Base-by-base conservation (phyloP, 148 eudicot species). In the Fallopia convolvulus region DNA sequence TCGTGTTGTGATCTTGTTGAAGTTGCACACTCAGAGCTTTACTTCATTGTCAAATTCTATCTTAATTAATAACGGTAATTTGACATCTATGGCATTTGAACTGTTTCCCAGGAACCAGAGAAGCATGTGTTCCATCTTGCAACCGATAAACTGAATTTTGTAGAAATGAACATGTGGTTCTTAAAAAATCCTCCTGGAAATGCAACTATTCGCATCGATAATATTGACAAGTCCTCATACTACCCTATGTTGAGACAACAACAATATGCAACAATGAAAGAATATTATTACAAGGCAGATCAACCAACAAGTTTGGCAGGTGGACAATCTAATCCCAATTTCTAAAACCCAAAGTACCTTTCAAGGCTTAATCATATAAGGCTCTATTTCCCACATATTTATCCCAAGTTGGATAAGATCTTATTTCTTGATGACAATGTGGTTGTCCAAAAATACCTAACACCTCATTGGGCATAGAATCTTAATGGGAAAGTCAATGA, bases 101-200 rank as follows among this genome's bases (percentile, higher is more conserved):
- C 13, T 81, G 77, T 17, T 70, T 84, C 83, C 71, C 90, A 93
- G 97, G 93, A 89, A 71, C 96, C 96, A 15, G 90, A 85, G 83
- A 91, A 91, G 66, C 98, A 93, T 72, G 98, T 91, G 60, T 93
- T 89, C 75, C 96, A 93, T 89, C 88, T 93, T 41, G 97, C 89
- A 48, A 93, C 10, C 88, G 93, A 7, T 91, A 91, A 91, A 91
- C 75, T 88, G 96, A 93, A 93, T 81, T 91, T 87, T 78, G 97
- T 88, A 60, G 96, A 96, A 42, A 91, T 93, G 80, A 93, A n/a
- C n/a, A n/a, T n/a, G n/a, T n/a, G n/a, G n/a, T n/a, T n/a, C n/a
- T n/a, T n/a, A n/a, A n/a, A n/a, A n/a, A n/a, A n/a, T n/a, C n/a
- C n/a, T n/a, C n/a, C n/a, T n/a, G n/a, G n/a, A n/a, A n/a, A n/a